phyloP scores from a whole-genome alignment of 176 grass and related monocot genomes.

The Oropetium thomaeum region DNA sequence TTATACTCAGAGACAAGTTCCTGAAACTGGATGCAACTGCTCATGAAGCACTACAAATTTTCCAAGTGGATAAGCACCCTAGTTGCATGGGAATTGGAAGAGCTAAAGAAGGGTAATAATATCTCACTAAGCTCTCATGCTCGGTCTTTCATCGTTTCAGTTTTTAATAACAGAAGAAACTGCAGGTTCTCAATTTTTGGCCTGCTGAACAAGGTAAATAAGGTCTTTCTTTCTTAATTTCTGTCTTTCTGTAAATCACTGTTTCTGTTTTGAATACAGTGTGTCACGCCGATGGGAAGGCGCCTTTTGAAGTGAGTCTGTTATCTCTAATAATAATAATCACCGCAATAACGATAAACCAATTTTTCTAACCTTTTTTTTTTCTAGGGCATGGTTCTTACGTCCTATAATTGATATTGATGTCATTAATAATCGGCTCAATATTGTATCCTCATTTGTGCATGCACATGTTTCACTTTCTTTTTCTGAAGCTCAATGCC shows the following conservation, averaged over 20 bases:
- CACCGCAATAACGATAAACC: conserved; percentile 14
- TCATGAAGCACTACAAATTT: conserved; percentile 92
- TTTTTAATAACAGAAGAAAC: conserved; percentile 26
- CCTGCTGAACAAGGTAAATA: conserved; percentile 87
- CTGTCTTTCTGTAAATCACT: conserved; percentile 19
- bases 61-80: conserved; percentile 96
- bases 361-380: conserved; percentile 16
- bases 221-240: conserved; percentile 9
- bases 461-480: conserved; percentile 9
- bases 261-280: conserved; percentile 51
- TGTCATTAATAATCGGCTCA: conserved; percentile 81
- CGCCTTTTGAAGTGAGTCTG: conserved; percentile 64
- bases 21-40: conserved; percentile 93
- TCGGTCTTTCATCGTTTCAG: conserved; percentile 26
- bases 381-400: conserved; percentile 90
- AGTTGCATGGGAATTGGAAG: conserved; percentile 98
- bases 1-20: conserved; percentile 71
- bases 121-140: conserved; percentile 16
- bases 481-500: background rate
- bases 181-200: conserved; percentile 98
- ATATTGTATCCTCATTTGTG: conserved; percentile 79
- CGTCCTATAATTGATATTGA: conserved; percentile 79
- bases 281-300: conserved; percentile 92
- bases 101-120: conserved; percentile 89
- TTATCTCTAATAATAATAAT: conserved; percentile 25